Evolutionary conservation across 345 rosid genomes (phyloP).

Genomic region (Populus alba): DNA sequence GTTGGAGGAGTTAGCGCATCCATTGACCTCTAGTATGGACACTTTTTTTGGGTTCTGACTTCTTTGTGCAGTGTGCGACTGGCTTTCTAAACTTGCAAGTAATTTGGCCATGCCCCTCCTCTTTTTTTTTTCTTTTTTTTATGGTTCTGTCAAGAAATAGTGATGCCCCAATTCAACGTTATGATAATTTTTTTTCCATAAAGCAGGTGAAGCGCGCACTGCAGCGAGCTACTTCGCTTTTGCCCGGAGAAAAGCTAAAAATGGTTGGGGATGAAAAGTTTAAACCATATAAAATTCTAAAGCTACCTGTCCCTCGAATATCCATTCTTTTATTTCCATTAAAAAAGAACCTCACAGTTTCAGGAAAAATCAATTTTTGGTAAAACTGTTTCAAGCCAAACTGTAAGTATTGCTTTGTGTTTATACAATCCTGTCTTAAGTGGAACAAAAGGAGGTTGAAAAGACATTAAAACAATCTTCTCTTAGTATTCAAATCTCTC

Average conservation of each 20-base stretch:
- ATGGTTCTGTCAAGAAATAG: neutral
- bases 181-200: neutral
- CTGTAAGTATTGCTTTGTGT: neutral
- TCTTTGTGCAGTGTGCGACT: neutral
- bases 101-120: neutral
- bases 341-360: neutral
- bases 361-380: neutral
- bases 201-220: conserved; percentile 3
- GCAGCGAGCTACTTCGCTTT: neutral
- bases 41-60: neutral
- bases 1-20: neutral
- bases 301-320: neutral
- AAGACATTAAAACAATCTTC: neutral
- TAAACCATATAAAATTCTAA: neutral
- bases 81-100: neutral
- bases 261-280: neutral
- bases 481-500: neutral
- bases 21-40: conserved; percentile 1
- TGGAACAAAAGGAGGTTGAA: neutral
- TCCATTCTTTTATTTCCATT: neutral
- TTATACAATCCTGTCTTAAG: neutral
- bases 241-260: neutral
- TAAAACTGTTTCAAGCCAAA: neutral
- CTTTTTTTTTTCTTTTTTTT: neutral
- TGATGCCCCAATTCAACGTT: neutral